These are phyloP conservation scores for Colletotrichum sp. DNA, from an alignment of 2,329 filamentous ascomycete genomes.

Conservation along the genomic window DNA sequence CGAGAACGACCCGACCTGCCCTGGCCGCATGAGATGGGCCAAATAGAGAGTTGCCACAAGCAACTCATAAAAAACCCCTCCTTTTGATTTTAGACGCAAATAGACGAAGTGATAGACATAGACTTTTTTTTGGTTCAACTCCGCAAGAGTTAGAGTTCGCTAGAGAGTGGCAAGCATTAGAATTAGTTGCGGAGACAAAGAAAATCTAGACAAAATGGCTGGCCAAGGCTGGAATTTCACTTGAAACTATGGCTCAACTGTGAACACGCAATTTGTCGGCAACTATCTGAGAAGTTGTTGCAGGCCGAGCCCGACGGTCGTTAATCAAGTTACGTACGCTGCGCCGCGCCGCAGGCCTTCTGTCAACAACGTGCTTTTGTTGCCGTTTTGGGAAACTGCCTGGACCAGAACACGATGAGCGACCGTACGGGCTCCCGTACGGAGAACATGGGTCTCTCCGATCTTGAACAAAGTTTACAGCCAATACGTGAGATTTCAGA, in stretches of 20 bases:
- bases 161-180: background rate
- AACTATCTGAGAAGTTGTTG: background rate
- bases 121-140: background rate
- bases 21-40: slow-evolving; percentile 41
- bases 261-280: background rate
- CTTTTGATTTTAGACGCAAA: background rate
- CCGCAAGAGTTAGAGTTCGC: background rate
- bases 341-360: background rate
- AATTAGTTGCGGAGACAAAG: background rate
- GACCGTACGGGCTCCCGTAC: background rate
- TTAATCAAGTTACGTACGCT: background rate
- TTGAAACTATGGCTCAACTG: background rate
- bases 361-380: background rate
- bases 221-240: background rate
- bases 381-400: background rate
- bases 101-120: slow-evolving; percentile 6
- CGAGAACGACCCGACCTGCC: slow-evolving; percentile 40
- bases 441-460: background rate
- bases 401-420: background rate
- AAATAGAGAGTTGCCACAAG: background rate
- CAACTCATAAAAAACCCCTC: background rate
- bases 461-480: background rate
- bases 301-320: background rate
- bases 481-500: background rate
- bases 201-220: background rate